These are phyloP conservation scores for Xylaria sp. DNA, from an alignment of 2,329 filamentous ascomycete genomes.

Conservation along the genomic window DNA sequence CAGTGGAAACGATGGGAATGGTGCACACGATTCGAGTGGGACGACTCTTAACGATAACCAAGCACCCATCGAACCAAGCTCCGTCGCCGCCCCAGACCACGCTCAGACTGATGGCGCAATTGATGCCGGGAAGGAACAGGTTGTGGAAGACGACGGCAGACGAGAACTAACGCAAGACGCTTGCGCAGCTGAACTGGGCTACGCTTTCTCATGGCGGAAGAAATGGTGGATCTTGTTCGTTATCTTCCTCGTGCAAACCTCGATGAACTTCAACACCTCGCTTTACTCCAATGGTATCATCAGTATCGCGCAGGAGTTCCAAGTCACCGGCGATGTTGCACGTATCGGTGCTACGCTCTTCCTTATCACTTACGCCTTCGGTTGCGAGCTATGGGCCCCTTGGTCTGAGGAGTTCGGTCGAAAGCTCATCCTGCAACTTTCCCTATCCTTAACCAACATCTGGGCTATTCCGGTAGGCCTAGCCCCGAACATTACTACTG, in stretches of 20 bases:
- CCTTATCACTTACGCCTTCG: constrained; percentile 82
- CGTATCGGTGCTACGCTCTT: constrained; percentile 82
- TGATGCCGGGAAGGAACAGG: neutral
- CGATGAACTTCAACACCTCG: constrained; percentile 83
- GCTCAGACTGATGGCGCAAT: neutral
- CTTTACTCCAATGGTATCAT: constrained; percentile 75
- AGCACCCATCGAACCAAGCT: neutral
- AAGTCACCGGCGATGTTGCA: constrained; percentile 73
- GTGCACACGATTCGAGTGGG: neutral
- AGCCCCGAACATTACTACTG: constrained; percentile 75
- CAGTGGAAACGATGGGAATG: neutral
- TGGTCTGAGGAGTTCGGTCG: constrained; percentile 87
- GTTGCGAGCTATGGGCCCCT: constrained; percentile 88
- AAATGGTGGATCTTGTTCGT: constrained; percentile 80
- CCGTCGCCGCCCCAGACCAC: neutral
- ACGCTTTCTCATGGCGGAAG: constrained; percentile 66
- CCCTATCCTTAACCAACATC: constrained; percentile 79
- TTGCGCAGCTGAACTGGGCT: constrained; percentile 74
- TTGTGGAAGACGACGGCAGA: constrained; percentile 29
- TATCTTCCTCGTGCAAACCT: constrained; percentile 78
- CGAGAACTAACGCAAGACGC: constrained; percentile 55
- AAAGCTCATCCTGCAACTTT: constrained; percentile 77
- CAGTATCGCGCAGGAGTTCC: constrained; percentile 74
- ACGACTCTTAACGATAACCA: neutral
- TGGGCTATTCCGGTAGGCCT: constrained; percentile 78